These are phyloP conservation scores for Monilinia fructigena DNA, from an alignment of 2,329 filamentous ascomycete species.

Conservation along the genomic window DNA sequence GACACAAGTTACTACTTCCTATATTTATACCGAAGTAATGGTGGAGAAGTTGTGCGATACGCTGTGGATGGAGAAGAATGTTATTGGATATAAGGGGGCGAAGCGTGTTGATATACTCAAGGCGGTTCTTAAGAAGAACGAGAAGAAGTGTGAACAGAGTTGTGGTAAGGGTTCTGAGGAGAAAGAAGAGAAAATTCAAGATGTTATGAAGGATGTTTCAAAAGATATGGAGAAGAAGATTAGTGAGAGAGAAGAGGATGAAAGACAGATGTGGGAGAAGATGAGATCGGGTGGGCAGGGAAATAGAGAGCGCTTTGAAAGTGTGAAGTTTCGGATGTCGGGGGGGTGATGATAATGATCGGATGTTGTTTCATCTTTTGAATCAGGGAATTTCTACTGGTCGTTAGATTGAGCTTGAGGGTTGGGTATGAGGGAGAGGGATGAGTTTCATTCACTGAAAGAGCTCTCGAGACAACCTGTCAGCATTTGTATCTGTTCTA, in stretches of 20 bases:
- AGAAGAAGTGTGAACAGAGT: background rate
- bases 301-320: background rate
- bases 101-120: background rate
- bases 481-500: too few relatives aligned
- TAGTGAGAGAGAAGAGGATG: background rate
- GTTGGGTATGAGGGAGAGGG: background rate
- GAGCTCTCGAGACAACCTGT: too few relatives aligned
- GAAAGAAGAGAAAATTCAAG: background rate
- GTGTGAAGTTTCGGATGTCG: background rate
- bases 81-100: background rate
- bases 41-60: background rate
- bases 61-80: background rate
- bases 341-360: background rate
- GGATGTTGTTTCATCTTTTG: background rate
- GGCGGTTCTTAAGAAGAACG: background rate
- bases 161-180: background rate
- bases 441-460: background rate
- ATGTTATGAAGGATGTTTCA: background rate
- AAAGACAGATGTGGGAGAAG: background rate
- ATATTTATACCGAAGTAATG: background rate
- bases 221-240: background rate
- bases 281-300: background rate
- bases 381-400: background rate
- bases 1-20: too few relatives aligned
- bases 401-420: background rate